phyloP scores from a whole-genome alignment of 257 asterid species.

The Nicotiana tomentosiformis region DNA sequence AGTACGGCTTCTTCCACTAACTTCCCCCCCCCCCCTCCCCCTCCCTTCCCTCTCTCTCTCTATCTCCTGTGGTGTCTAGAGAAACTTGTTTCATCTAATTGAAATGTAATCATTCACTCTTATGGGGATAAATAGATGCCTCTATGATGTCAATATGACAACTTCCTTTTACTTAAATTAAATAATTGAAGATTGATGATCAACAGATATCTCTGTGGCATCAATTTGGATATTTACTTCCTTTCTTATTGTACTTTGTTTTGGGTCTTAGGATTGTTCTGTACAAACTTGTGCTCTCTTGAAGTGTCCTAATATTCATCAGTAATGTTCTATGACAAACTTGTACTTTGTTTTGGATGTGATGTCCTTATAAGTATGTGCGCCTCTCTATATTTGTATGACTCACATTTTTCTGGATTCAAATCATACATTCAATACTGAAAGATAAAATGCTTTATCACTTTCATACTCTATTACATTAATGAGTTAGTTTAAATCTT shows the following conservation, averaged over 20 bases:
- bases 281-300: background rate
- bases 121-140: conserved; percentile 2
- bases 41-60: background rate
- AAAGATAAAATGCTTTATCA: background rate
- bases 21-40: background rate
- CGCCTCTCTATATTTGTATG: background rate
- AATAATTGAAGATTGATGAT: background rate
- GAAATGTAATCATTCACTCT: background rate
- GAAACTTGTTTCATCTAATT: conserved; percentile 1
- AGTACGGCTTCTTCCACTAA: conserved; percentile 46
- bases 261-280: background rate
- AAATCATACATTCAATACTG: background rate
- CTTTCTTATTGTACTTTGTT: background rate
- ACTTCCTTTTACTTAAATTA: background rate
- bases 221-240: background rate
- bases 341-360: background rate
- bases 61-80: background rate
- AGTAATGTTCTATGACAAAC: background rate
- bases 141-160: background rate
- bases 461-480: background rate
- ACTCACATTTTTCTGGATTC: background rate
- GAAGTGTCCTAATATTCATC: background rate
- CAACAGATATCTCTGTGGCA: background rate
- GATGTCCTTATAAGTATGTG: background rate
- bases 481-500: background rate